phyloP scores from a whole-genome alignment of 805 yeast genomes.

The Maudiozyma turicensis region DNA sequence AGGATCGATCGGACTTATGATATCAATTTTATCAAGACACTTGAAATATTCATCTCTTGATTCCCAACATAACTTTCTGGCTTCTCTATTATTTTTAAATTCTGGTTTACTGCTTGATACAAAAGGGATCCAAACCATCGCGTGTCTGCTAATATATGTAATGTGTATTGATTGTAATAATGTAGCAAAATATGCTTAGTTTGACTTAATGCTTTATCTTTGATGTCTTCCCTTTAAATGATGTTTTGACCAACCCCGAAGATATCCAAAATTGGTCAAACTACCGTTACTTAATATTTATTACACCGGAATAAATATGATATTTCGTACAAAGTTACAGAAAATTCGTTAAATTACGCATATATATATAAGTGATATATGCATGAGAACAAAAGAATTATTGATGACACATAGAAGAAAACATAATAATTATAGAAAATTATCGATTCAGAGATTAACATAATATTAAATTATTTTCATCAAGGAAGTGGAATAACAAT shows the following conservation, averaged over 20 bases:
- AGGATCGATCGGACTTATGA: slow-evolving; percentile 47
- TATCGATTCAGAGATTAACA: too few relatives aligned
- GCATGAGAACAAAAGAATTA: too few relatives aligned
- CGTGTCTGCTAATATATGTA: background rate
- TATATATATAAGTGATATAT: too few relatives aligned
- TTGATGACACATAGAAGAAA: too few relatives aligned
- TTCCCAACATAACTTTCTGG: slow-evolving; percentile 82
- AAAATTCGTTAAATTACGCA: too few relatives aligned
- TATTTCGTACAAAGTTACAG: background rate
- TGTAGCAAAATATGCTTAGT: background rate
- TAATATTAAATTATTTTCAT: too few relatives aligned
- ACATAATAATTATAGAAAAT: too few relatives aligned
- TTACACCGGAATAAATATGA: background rate
- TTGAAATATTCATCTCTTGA: slow-evolving; percentile 68
- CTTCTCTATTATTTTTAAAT: slow-evolving; percentile 39
- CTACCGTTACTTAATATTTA: background rate
- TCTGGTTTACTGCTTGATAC: slow-evolving; percentile 3
- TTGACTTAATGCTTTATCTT: too few relatives aligned
- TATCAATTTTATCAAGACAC: slow-evolving; percentile 60
- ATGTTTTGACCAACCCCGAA: too few relatives aligned
- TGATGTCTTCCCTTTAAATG: too few relatives aligned
- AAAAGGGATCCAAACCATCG: background rate
- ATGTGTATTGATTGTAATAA: background rate
- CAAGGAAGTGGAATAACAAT: too few relatives aligned
- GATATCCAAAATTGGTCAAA: too few relatives aligned